Evolutionary conservation across 1,284 basidiomycete genomes (phyloP).

Genomic region (Apiotrichum mycotoxinovorans): DNA sequence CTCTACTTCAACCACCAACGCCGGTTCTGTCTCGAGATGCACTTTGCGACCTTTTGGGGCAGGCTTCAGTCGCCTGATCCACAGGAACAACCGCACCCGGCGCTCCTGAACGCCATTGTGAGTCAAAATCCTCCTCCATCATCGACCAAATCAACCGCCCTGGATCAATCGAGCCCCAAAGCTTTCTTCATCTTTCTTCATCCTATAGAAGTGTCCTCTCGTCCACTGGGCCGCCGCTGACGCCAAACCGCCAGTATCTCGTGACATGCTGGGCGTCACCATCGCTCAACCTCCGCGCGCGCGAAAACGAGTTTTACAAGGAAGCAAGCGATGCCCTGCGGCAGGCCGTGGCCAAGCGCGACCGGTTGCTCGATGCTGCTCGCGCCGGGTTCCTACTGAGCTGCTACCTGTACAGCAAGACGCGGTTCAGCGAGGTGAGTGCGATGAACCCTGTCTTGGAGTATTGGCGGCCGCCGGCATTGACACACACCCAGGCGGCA

Average conservation of each 20-base stretch:
- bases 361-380: conserved; percentile 13
- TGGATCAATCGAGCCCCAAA: too few species aligned
- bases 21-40: conserved; percentile 23
- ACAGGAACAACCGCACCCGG: conserved; percentile 19
- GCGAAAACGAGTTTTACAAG: conserved; percentile 10
- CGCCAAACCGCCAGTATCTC: conserved; percentile 11
- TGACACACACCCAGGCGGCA: background rate
- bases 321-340: conserved; percentile 4
- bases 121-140: background rate
- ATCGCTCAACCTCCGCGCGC: conserved; percentile 4
- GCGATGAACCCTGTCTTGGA: too few species aligned
- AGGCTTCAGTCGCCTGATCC: conserved; percentile 13
- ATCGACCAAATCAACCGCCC: background rate
- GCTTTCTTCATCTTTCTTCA: too few species aligned
- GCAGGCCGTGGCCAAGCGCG: conserved; percentile 3
- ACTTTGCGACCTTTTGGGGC: conserved; percentile 21
- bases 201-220: too few species aligned
- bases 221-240: background rate
- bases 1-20: conserved; percentile 25
- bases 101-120: conserved; percentile 25
- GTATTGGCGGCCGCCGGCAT: too few species aligned
- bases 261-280: conserved; percentile 15
- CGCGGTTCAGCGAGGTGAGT: background rate
- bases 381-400: conserved; percentile 8
- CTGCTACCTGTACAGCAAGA: conserved; percentile 9